Base-by-base conservation (phyloP, 208 protist genomes). In the Kentomonas sorsogonicus region DNA sequence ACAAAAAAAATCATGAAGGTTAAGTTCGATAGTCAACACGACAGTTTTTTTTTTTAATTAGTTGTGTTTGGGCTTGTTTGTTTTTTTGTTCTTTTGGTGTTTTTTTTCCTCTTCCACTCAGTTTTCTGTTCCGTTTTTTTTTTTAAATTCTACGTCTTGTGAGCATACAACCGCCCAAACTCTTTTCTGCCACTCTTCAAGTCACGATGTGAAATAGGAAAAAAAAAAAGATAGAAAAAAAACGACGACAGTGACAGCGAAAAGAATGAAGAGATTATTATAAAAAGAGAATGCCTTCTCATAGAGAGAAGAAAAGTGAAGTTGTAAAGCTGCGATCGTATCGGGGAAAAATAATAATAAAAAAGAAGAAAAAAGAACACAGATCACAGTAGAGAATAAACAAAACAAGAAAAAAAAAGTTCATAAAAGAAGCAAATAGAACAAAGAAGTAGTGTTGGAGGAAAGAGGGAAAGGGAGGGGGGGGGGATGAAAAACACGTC, bases 201-300 rank as follows among this genome's bases (percentile, higher is more conserved):
- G n/a, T n/a, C n/a, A n/a, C n/a, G n/a, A n/a, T n/a, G n/a, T n/a
- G n/a, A n/a, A n/a, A n/a, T n/a, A n/a, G n/a, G n/a, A 61, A 60
- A 52, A 51, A 62, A 38, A 45, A 58, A 63, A 59, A 18, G 43
- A 66, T 59, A 55, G 69, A 53, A 26, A 38, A 41, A 31, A 3
- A 43, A 23, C 5, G 29, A 15, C 26, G 20, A 52, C 15, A 67
- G 18, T 50, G 34, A 57, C 6, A 23, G 16, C 7, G 39, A 31
- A 50, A 50, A 15, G 16, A 55, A 33, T 41, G 34, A 47, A 20
- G 31, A 23, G 20, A 46, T 20, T 20, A 46, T 25, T 20, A n/a
- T 20, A 46, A 46, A 16, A 7, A 25, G 20, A 29, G 25, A 50
- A 30, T 11, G 25, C 4, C 23, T 50, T 36, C 11, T 15, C 5